Conservation (phyloP, 108 stramenopile genomes). For the Cyclotella choctawhatcheeana region DNA sequence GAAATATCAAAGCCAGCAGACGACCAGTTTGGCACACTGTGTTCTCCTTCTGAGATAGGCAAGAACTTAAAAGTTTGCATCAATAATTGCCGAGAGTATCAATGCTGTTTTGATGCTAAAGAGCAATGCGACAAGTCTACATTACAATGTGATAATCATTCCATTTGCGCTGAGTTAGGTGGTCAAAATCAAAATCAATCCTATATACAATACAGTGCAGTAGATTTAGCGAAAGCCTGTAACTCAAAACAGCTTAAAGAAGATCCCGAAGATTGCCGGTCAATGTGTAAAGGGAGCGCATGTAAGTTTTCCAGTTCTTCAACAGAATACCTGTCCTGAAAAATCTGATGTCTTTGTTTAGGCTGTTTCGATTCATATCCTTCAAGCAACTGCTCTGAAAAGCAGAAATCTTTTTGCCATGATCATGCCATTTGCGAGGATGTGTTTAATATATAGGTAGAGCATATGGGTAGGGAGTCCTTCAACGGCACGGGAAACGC, state of each 20-base stretch:
- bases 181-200: background rate
- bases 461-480: background rate
- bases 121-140: constrained; percentile 3
- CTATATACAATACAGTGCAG: constrained; percentile 9
- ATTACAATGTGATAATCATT: constrained; percentile 14
- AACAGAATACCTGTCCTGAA: background rate
- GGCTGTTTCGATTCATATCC: constrained; percentile 25
- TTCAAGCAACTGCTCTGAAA: constrained; percentile 12
- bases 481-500: background rate
- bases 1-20: background rate
- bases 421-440: constrained; percentile 24
- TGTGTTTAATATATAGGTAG: constrained; percentile 7
- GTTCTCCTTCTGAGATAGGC: constrained; percentile 9
- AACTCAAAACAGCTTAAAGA: constrained; percentile 27
- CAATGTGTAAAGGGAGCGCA: constrained; percentile 34
- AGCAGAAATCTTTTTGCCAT: constrained; percentile 16
- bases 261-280: constrained; percentile 20
- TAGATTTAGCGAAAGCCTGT: constrained; percentile 31
- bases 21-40: background rate
- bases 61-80: constrained; percentile 17
- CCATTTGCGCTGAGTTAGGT: constrained; percentile 17
- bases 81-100: constrained; percentile 13
- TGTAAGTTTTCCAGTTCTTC: no score
- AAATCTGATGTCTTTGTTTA: background rate
- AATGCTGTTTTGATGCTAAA: constrained; percentile 22